Percentiles rank a stretch among this genome's conserved stretches.
Conservation (phyloP, 2,329 filamentous ascomycete genomes). For the Penicillium sp. region DNA sequence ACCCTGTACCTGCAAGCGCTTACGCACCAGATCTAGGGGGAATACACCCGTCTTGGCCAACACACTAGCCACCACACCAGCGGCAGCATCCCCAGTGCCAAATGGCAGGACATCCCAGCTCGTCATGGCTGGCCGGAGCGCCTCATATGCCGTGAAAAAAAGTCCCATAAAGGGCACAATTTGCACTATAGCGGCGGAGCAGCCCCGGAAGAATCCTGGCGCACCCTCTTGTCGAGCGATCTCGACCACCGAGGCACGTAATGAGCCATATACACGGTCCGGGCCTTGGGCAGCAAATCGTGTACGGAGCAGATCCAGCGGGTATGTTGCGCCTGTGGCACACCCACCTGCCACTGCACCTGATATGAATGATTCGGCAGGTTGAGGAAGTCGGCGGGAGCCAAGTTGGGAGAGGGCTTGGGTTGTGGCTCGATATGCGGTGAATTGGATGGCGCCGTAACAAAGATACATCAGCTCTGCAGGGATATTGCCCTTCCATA, state of each 20-base stretch:
- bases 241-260: slow-evolving; percentile 66
- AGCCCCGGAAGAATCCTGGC: slow-evolving; percentile 81
- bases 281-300: slow-evolving; percentile 93
- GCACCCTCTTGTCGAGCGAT: slow-evolving; percentile 75
- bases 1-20: slow-evolving; percentile 92
- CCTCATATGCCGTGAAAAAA: slow-evolving; percentile 90
- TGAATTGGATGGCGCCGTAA: slow-evolving; percentile 88
- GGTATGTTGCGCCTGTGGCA: slow-evolving; percentile 83
- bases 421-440: slow-evolving; percentile 75
- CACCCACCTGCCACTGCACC: slow-evolving; percentile 79
- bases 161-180: slow-evolving; percentile 96
- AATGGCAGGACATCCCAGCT: slow-evolving; percentile 55
- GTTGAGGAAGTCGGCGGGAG: slow-evolving; percentile 56
- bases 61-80: slow-evolving; percentile 76
- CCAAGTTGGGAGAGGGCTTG: slow-evolving; percentile 61
- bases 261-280: slow-evolving; percentile 72
- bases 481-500: slow-evolving; percentile 98
- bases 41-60: slow-evolving; percentile 87
- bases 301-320: slow-evolving; percentile 86
- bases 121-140: slow-evolving; percentile 60
- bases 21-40: slow-evolving; percentile 86
- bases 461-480: slow-evolving; percentile 91
- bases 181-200: slow-evolving; percentile 77
- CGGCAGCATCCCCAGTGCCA: slow-evolving; percentile 77
- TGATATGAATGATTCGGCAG: slow-evolving; percentile 76